Base-by-base conservation (phyloP, 2,329 filamentous ascomycete genomes). In the Colletotrichum viniferum region DNA sequence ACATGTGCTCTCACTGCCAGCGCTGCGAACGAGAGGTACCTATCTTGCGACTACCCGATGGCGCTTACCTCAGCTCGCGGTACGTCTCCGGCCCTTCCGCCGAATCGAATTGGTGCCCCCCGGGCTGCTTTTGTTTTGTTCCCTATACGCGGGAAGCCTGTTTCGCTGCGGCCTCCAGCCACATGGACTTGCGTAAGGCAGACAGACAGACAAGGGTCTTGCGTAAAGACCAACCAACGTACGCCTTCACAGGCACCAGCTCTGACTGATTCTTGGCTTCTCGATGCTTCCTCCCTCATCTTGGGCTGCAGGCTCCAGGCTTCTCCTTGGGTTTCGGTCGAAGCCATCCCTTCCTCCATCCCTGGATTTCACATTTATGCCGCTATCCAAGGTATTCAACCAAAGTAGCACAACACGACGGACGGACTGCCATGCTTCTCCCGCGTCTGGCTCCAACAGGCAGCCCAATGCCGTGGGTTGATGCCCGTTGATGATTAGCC, bases 141-240 rank as follows among this genome's bases (percentile, higher is more conserved):
- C n/a, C n/a, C n/a, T n/a, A n/a, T 66, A 56, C 55, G 71, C 65
- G 12, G 71, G 65, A 70, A 70, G 56, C 71, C 71, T 56, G 34
- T 68, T 48, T 72, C 36, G 10, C 60, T 68, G 30, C 52, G 69
- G 48, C 34, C 36, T 38, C 80, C 79, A 83, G 83, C 82, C 82
- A 83, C 82, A 81, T 66, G 78, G 77, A 79, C 78, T 83, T 84
- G 82, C 83, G 83, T 84, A 82, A 83, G 78, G 74, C 70, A 43
- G 36, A 12, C 38, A 48, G 18, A n/a, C 38, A 48, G 38, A 48
- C 3, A 21, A 56, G 76, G n/a, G 43, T 48, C n/a, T 61, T 36
- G 66, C 55, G 10, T 69, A 32, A 26, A 56, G 28, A 14, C 26
- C 21, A 13, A 14, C 26, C 21, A 13, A 24, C 26, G 34, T 69